Evolutionary conservation across 2,329 filamentous ascomycete species (phyloP).

Genomic region (Ceratocystis variospora): DNA sequence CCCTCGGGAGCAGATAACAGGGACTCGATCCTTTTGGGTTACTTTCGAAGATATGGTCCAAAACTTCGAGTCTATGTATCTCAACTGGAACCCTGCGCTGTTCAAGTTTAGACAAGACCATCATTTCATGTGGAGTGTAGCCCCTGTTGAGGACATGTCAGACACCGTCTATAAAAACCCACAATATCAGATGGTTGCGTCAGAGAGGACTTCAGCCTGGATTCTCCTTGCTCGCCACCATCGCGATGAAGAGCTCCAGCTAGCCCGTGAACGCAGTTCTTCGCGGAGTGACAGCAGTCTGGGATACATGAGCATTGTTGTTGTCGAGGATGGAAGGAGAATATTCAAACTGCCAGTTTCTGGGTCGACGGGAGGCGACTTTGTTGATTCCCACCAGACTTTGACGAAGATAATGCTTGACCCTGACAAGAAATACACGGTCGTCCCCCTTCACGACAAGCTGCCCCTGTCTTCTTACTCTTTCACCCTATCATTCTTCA

Average conservation of each 20-base stretch:
- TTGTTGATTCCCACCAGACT: constrained; percentile 86
- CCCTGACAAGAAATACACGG: constrained; percentile 35
- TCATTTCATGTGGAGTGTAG: constrained; percentile 71
- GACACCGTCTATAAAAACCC: constrained; percentile 51
- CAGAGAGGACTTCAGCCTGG: constrained; percentile 55
- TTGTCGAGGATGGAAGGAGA: constrained; percentile 59
- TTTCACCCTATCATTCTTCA: constrained; percentile 82
- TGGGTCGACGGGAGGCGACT: constrained; percentile 57
- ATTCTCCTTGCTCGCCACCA: constrained; percentile 79
- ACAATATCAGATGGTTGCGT: constrained; percentile 55
- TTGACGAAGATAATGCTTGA: constrained; percentile 51
- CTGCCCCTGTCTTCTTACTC: constrained; percentile 59
- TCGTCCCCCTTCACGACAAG: constrained; percentile 66
- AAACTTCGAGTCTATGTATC: constrained; percentile 87
- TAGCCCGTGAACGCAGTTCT: constrained; percentile 24
- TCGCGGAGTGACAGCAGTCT: constrained; percentile 31
- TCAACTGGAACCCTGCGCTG: constrained; percentile 89
- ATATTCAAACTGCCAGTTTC: constrained; percentile 62
- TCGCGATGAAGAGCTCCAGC: constrained; percentile 49
- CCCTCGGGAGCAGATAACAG: constrained; percentile 35
- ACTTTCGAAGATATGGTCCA: constrained; percentile 74
- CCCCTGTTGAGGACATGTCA: constrained; percentile 34
- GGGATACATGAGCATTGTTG: constrained; percentile 78
- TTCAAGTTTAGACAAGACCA: constrained; percentile 75
- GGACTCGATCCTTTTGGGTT: constrained; percentile 65